These are phyloP conservation scores for Gymnopus androsaceus DNA, from an alignment of 1,284 basidiomycete species.

Conservation along the genomic window DNA sequence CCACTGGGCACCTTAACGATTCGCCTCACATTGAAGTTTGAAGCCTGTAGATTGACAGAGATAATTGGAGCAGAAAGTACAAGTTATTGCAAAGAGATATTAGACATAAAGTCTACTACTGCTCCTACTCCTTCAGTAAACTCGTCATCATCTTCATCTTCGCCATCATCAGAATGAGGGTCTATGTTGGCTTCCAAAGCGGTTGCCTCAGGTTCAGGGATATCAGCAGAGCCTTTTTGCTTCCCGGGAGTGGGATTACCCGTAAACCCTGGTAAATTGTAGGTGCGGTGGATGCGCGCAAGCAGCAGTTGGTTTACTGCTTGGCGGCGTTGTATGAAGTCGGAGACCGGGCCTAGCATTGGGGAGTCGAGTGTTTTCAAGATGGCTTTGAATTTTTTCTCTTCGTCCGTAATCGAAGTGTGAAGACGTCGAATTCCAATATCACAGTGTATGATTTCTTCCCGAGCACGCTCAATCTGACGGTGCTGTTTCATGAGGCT, in stretches of 20 bases:
- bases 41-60: too few species aligned
- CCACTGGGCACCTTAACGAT: too few species aligned
- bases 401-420: slow-evolving; percentile 33
- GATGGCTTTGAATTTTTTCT: neutral
- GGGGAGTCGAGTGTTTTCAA: neutral
- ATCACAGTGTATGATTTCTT: slow-evolving; percentile 35
- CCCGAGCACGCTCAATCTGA: slow-evolving; percentile 30
- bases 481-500: slow-evolving; percentile 26
- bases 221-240: neutral
- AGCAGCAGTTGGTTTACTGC: neutral
- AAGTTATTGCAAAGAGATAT: neutral
- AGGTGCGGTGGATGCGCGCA: neutral
- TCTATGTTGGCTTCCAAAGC: neutral
- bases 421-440: slow-evolving; percentile 33
- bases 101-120: neutral
- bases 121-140: neutral
- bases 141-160: neutral
- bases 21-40: too few species aligned
- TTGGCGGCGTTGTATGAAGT: neutral
- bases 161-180: neutral
- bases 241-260: neutral
- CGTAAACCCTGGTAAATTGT: neutral
- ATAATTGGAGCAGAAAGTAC: too few species aligned
- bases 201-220: too few species aligned
- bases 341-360: neutral